These are phyloP conservation scores for Solanum hybrid DNA, from an alignment of 305 asterid species.

Conservation along the genomic window DNA sequence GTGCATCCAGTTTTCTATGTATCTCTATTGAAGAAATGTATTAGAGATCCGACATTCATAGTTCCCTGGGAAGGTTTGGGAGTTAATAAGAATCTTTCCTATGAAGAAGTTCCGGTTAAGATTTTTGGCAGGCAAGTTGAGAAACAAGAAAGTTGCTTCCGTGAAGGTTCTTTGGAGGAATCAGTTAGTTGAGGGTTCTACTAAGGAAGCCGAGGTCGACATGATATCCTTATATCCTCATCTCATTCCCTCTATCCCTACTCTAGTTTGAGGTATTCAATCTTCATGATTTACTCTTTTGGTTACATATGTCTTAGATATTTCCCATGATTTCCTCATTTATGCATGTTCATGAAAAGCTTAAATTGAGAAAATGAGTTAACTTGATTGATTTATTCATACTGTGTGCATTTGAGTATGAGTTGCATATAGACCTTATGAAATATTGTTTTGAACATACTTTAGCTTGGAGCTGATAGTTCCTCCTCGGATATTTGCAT, in stretches of 20 bases:
- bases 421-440: not conserved
- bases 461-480: not conserved
- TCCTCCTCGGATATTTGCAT: not conserved
- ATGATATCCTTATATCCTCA: not conserved
- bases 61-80: not conserved
- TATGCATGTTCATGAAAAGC: no score
- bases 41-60: not conserved
- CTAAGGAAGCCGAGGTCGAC: not conserved
- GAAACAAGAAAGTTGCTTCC: not conserved
- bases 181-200: not conserved
- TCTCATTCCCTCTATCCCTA: not conserved
- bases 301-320: not conserved
- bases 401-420: not conserved
- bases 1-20: not conserved
- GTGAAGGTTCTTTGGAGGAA: not conserved
- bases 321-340: not conserved
- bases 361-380: not conserved
- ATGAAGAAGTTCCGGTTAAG: not conserved
- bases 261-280: not conserved
- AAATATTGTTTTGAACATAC: not conserved
- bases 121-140: not conserved
- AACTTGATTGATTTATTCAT: not conserved
- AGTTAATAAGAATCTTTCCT: not conserved
- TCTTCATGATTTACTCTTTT: not conserved
- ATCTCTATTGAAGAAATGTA: not conserved